phyloP scores from a whole-genome alignment of 2,329 filamentous ascomycete species.

The Calonectria hawksworthii region DNA sequence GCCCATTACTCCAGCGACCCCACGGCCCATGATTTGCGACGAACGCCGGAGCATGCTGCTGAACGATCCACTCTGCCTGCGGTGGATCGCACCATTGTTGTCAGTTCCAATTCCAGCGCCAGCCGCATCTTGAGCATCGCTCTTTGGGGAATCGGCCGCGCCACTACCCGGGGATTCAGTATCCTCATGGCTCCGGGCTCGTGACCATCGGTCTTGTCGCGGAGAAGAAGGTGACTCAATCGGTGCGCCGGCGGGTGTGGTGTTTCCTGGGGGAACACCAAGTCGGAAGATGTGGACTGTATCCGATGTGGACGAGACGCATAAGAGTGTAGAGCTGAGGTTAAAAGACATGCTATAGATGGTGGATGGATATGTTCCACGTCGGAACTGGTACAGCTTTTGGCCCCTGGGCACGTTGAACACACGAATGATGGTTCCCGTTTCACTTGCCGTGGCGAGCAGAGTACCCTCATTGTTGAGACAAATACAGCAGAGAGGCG shows the following conservation, averaged over 20 bases:
- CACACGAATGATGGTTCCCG: constrained; percentile 96
- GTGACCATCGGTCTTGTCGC: constrained; percentile 65
- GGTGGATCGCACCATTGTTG: constrained; percentile 49
- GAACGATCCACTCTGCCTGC: constrained; percentile 80
- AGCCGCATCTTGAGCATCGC: constrained; percentile 60
- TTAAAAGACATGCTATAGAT: constrained; percentile 99
- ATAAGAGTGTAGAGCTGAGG: constrained; percentile 90
- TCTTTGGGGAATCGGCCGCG: constrained; percentile 66
- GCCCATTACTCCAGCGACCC: constrained; percentile 88
- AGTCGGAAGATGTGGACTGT: constrained; percentile 97
- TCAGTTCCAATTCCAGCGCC: constrained; percentile 44
- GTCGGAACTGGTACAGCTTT: constrained; percentile 95
- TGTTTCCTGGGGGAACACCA: constrained; percentile 60
- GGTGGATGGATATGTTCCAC: constrained; percentile 93
- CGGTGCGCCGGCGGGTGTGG: constrained; percentile 53
- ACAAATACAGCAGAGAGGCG: constrained; percentile 89
- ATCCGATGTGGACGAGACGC: constrained; percentile 95
- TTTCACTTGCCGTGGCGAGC: constrained; percentile 95
- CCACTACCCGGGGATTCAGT: constrained; percentile 57
- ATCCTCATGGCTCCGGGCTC: constrained; percentile 66
- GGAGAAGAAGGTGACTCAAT: constrained; percentile 58
- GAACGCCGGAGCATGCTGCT: constrained; percentile 94
- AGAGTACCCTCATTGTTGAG: constrained; percentile 94
- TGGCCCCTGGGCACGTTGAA: constrained; percentile 92
- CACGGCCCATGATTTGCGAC: constrained; percentile 92